Evolutionary conservation across 345 rosid species (phyloP).

Genomic region (Punica granatum): DNA sequence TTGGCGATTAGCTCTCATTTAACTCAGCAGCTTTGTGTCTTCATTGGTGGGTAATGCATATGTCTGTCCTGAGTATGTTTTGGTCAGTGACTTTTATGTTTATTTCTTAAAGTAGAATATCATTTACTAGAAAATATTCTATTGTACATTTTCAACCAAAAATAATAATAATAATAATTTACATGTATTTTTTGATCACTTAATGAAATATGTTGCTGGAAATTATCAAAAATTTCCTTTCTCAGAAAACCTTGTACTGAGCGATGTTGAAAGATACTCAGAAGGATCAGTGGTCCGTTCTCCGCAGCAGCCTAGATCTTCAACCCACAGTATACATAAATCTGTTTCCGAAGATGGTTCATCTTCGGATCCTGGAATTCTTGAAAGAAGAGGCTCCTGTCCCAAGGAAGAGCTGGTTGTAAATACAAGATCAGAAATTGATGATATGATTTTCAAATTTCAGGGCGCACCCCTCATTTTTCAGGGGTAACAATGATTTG

Average conservation of each 20-base stretch:
- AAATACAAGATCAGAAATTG: conserved; percentile 25
- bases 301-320: conserved; percentile 22
- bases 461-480: conserved; percentile 28
- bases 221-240: background rate
- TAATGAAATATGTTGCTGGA: background rate
- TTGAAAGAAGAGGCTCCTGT: conserved; percentile 17
- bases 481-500: conserved; percentile 35
- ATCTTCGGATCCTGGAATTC: conserved; percentile 18
- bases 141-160: too few species aligned
- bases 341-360: conserved; percentile 24
- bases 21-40: conserved; percentile 25
- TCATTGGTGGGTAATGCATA: conserved; percentile 36
- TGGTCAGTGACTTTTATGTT: background rate
- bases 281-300: conserved; percentile 20
- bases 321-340: conserved; percentile 15
- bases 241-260: conserved; percentile 45
- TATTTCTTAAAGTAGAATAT: background rate
- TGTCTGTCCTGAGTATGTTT: background rate
- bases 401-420: conserved; percentile 19
- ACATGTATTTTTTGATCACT: background rate
- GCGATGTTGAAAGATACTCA: conserved; percentile 27
- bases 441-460: conserved; percentile 16
- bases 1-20: conserved; percentile 29
- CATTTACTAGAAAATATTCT: background rate
- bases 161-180: too few species aligned